Conservation (phyloP, 1,284 basidiomycete genomes). For the Rugosomyces carneus region DNA sequence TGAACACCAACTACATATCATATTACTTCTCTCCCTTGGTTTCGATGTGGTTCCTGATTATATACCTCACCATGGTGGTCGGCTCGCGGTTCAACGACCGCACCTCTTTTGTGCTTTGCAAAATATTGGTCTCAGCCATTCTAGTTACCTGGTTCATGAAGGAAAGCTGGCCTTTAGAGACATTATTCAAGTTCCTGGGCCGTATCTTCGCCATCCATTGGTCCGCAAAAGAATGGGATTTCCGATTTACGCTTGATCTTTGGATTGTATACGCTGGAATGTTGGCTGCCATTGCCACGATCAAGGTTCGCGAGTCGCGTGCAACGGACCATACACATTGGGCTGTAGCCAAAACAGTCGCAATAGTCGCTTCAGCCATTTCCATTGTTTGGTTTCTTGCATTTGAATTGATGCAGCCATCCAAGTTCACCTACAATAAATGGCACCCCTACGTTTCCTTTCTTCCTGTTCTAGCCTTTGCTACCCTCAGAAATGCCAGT, state of each 20-base stretch:
- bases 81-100: constrained; percentile 73
- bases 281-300: constrained; percentile 66
- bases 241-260: constrained; percentile 82
- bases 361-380: constrained; percentile 44
- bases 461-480: constrained; percentile 73
- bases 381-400: constrained; percentile 72
- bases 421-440: constrained; percentile 79
- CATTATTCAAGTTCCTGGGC: constrained; percentile 59
- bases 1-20: constrained; percentile 87
- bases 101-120: constrained; percentile 59
- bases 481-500: constrained; percentile 72
- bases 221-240: constrained; percentile 82
- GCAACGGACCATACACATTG: constrained; percentile 68
- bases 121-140: constrained; percentile 61
- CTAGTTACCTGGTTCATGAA: constrained; percentile 64
- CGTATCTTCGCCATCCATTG: constrained; percentile 70
- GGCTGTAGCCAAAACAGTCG: constrained; percentile 44
- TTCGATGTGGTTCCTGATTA: constrained; percentile 79
- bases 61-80: constrained; percentile 73
- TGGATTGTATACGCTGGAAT: constrained; percentile 87
- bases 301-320: constrained; percentile 71
- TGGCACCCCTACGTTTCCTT: constrained; percentile 84
- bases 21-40: constrained; percentile 87
- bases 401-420: constrained; percentile 71
- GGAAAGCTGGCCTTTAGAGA: constrained; percentile 55